Percentiles rank a stretch among this genome's conserved stretches.
phyloP scores from a whole-genome alignment of 768 basidiomycete species.

The Lanmaoa pseudosensibilis region DNA sequence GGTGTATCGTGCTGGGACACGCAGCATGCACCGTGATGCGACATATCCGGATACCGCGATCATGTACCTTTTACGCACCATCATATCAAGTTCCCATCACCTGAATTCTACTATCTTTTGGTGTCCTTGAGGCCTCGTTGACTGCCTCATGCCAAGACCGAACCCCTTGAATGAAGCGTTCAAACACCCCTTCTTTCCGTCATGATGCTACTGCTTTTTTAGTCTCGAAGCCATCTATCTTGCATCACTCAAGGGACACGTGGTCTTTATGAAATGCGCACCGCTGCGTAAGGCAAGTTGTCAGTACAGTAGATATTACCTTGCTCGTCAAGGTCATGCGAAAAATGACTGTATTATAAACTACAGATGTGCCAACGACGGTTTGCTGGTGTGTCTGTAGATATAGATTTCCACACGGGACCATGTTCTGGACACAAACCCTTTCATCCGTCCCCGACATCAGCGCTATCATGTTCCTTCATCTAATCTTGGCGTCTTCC shows the following conservation, averaged over 20 bases:
- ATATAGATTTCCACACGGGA: neutral
- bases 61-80: neutral
- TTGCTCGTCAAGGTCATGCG: no score
- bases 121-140: conserved; percentile 19
- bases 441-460: neutral
- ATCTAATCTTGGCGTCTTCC: neutral
- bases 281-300: neutral
- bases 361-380: neutral
- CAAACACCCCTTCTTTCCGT: neutral
- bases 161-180: neutral
- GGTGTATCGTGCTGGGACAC: neutral
- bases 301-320: no score
- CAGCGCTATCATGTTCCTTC: neutral
- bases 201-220: neutral
- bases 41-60: neutral
- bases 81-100: neutral
- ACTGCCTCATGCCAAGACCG: conserved; percentile 3
- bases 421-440: neutral
- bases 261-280: neutral
- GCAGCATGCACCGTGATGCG: neutral
- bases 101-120: neutral
- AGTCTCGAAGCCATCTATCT: neutral
- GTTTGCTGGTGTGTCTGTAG: neutral
- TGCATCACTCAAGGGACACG: neutral
- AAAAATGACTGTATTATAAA: neutral